Evolutionary conservation across 1,139 yeast genomes (phyloP), one percentile per base, ranked within the genome.

Genomic region (Saccharomycopsis hybrid): DNA sequence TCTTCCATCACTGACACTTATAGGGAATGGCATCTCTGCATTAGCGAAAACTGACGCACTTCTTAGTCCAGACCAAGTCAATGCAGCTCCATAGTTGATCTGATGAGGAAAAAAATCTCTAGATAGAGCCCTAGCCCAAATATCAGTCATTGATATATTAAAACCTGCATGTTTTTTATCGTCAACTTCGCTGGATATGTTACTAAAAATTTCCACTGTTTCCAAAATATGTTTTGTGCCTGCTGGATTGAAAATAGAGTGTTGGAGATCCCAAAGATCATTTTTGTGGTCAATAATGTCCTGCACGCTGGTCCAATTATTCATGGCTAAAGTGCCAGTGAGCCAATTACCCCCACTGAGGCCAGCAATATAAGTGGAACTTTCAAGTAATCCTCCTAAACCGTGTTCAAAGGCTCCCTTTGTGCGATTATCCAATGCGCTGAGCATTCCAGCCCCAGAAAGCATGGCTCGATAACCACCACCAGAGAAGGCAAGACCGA

Each of bases 381-480:
- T 69, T 54, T 85, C 82, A 43, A 80, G 69, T 49, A 84, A 68
- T 0, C 89, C 86, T 3, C 89, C 88, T 50, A 83, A 63, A 24
- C 87, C 87, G 38, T 66, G 60, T n/a, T 74, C 71, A 30, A 69
- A 69, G 9, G 80, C 72, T 44, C 78, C 80, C 1, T 63, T 66
- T 5, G 94, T 83, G 59, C 96, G 73, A 58, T 78, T 76, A 62
- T 89, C 97, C 54, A 87, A 66, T 0, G 92, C 96, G n/a, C 90
- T 71, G 39, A 88, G 66, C 63, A 82, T 80, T 39, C 97, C 96
- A 1, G 95, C 96, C n/a, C 96, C 96, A 50, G 73, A 67, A 40
- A 89, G 68, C 96, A 88, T 86, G 47, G 96, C 95, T 53, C 97
- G 76, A 66, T 85, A 88, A 2, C 96, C 95, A 59, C 97, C 97